These are phyloP conservation scores for Trametes elegans DNA, from an alignment of 768 basidiomycete genomes.

Conservation along the genomic window DNA sequence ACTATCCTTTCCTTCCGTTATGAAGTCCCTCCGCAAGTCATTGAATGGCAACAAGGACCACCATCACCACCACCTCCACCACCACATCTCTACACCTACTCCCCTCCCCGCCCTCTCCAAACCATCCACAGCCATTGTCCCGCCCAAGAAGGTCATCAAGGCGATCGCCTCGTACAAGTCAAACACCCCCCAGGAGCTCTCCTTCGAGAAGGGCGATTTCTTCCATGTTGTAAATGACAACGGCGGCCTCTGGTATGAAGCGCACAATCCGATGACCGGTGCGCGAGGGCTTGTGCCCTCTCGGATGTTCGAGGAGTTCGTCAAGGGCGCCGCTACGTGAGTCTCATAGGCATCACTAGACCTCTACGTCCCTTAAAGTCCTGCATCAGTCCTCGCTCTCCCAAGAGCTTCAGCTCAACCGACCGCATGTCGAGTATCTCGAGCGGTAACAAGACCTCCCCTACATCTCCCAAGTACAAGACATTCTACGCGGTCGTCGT, in stretches of 20 bases:
- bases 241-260: conserved; percentile 79
- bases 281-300: conserved; percentile 90
- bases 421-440: conserved; percentile 14
- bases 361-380: neutral
- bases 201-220: conserved; percentile 94
- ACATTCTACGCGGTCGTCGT: conserved; percentile 94
- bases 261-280: conserved; percentile 89
- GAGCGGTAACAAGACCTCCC: conserved; percentile 17
- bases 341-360: conserved; percentile 28
- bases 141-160: conserved; percentile 94
- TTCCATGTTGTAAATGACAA: conserved; percentile 88
- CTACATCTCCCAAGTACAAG: conserved; percentile 40
- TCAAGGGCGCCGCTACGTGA: conserved; percentile 65
- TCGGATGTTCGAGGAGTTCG: conserved; percentile 86
- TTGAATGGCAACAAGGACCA: conserved; percentile 65
- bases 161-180: conserved; percentile 69
- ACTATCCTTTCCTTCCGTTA: conserved; percentile 36
- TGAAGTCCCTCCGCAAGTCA: conserved; percentile 85
- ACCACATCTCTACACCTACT: conserved; percentile 69
- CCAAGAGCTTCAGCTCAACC: conserved; percentile 11
- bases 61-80: conserved; percentile 59
- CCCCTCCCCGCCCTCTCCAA: conserved; percentile 68
- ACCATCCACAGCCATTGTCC: conserved; percentile 66
- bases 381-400: conserved; percentile 15
- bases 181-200: conserved; percentile 77